These are phyloP conservation scores for Pythium chondricola DNA, from an alignment of 352 stramenopile genomes.

Conservation along the genomic window DNA sequence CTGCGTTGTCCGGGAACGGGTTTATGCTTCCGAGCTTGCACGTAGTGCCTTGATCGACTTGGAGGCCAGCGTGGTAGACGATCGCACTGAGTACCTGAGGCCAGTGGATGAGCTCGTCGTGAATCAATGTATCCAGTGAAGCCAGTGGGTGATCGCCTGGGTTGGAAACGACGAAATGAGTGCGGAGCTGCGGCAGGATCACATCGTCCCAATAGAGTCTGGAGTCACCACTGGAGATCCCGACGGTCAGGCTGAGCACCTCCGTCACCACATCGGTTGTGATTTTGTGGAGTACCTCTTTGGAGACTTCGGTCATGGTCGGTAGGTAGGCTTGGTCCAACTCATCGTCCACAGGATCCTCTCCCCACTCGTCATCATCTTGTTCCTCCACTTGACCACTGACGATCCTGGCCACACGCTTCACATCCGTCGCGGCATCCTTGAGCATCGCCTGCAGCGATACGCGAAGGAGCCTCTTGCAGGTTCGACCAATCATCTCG, in stretches of 20 bases:
- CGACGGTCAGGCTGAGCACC: conserved; percentile 59
- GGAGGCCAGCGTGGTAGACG: conserved; percentile 28
- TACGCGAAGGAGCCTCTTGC: conserved; percentile 42
- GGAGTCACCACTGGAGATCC: conserved; percentile 19
- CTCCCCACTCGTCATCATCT: too few species aligned
- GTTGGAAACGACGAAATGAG: conserved; percentile 31
- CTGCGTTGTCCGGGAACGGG: background rate
- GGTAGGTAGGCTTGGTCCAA: too few species aligned
- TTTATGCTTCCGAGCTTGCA: conserved; percentile 15
- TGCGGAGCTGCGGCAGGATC: conserved; percentile 33
- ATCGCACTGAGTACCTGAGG: conserved; percentile 48
- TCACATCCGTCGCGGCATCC: conserved; percentile 4
- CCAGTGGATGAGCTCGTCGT: conserved; percentile 35
- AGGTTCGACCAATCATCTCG: conserved; percentile 56
- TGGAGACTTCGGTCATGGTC: too few species aligned
- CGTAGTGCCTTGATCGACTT: conserved; percentile 13
- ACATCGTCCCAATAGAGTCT: conserved; percentile 43
- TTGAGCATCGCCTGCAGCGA: conserved; percentile 28
- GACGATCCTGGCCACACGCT: too few species aligned
- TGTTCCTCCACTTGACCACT: too few species aligned
- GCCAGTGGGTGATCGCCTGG: too few species aligned
- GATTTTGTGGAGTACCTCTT: conserved; percentile 1
- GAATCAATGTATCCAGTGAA: too few species aligned
- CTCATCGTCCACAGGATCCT: too few species aligned
- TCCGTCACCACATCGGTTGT: conserved; percentile 22